Evolutionary conservation across 2,329 filamentous ascomycete genomes (phyloP), one percentile per base, ranked within the genome.

Genomic region (Colletotrichum sp.): DNA sequence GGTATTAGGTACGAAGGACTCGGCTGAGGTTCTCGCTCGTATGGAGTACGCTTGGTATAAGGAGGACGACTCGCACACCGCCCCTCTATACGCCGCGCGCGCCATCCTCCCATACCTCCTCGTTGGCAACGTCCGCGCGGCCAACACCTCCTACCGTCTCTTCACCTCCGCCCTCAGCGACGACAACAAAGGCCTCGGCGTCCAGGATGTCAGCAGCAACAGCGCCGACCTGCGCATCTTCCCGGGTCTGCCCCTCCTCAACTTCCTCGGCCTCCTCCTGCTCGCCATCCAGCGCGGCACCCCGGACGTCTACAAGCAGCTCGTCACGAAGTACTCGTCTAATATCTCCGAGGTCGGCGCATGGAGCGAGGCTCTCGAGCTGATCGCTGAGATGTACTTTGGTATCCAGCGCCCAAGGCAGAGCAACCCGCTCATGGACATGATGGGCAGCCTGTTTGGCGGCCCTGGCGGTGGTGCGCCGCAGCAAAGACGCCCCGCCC

Each of bases 361-460:
- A 14, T 99, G 96, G 96, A 92, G 93, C 39, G 96, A 95, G 82
- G 90, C 95, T 28, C 87, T 99, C 76, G 94, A 96, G 80, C 93
- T 95, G 84, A 93, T 99, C 80, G 96, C 94, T 65, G 96, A 99
- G 87, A 96, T 98, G 92, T 99, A 99, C 88, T 99, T 99, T 86
- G 93, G 93, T 43, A 98, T 99, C 83, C 92, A 93, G 87, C 93
- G 96, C 82, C 96, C 96, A 63, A 91, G 94, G 81, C 95, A 98
- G 87, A 94, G 93, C 78, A 99, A 99, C 84, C 96, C 96, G 4
- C 88, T 99, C 84, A 92, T 99, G 85, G 97, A 99, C 83, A 99
- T 99, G 96, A 98, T 99, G 95, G 96, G 96, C 64, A 96, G 93
- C 77, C 92, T 99, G 89, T 95, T 99, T 81, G 96, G 96, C 65